Evolutionary conservation across 1,284 basidiomycete species (phyloP).

Genomic region (Moesziomyces globuligerus): DNA sequence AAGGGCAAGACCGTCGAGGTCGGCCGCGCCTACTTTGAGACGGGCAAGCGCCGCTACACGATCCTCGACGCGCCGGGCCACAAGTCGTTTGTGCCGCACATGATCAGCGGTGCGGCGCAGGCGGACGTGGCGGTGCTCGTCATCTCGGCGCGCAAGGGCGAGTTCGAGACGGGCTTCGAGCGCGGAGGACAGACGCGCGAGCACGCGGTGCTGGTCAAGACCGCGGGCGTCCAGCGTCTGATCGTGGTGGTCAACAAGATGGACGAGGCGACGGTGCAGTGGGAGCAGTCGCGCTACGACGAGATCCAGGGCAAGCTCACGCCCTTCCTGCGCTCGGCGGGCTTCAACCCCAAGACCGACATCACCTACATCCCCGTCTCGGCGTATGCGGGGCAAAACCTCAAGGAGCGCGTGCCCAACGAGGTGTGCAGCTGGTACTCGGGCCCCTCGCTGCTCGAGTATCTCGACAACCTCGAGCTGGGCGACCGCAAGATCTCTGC

Average conservation of each 20-base stretch:
- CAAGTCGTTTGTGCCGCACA: slow-evolving; percentile 66
- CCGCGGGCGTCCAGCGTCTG: slow-evolving; percentile 65
- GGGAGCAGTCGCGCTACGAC: slow-evolving; percentile 63
- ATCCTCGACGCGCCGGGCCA: slow-evolving; percentile 66
- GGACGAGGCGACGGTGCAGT: slow-evolving; percentile 66
- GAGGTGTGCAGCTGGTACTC: slow-evolving; percentile 61
- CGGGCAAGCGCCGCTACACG: slow-evolving; percentile 66
- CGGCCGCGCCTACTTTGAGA: slow-evolving; percentile 66
- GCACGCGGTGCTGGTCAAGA: slow-evolving; percentile 67
- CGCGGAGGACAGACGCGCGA: slow-evolving; percentile 66
- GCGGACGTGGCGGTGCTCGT: slow-evolving; percentile 66
- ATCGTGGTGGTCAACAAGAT: slow-evolving; percentile 67
- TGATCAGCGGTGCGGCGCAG: slow-evolving; percentile 67
- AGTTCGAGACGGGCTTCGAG: slow-evolving; percentile 67
- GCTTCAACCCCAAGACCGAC: slow-evolving; percentile 67
- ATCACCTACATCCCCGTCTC: slow-evolving; percentile 65
- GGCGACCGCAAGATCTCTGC: slow-evolving; percentile 64
- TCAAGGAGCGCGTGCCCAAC: slow-evolving; percentile 63
- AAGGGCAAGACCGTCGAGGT: slow-evolving; percentile 68
- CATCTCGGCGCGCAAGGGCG: slow-evolving; percentile 65
- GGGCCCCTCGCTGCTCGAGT: slow-evolving; percentile 61
- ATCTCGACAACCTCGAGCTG: slow-evolving; percentile 59
- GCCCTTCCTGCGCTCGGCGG: slow-evolving; percentile 61
- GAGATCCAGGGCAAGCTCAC: slow-evolving; percentile 64
- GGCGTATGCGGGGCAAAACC: slow-evolving; percentile 64